Base-by-base conservation (phyloP, 768 basidiomycete genomes). In the Rubroboletus satanas region DNA sequence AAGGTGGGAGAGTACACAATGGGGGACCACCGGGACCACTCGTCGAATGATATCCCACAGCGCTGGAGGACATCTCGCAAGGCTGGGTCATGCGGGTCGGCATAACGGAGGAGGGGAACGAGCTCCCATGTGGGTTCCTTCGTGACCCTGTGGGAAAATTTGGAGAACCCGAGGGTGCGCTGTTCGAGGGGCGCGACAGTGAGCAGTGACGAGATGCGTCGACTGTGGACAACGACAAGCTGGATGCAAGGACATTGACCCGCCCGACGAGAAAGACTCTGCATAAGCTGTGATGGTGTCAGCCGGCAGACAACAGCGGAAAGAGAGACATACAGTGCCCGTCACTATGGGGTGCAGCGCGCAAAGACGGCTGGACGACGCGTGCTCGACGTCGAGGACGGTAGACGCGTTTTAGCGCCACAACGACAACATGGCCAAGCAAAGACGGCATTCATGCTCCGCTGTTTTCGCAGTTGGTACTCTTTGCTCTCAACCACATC, bases 61-160 rank as follows among this genome's bases (percentile, higher is more conserved):
- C 68, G 62, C n/a, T 45, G 51, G 21, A 79, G 70, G 8, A 72
- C 66, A 21, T 60, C 62, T 2, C 14, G 55, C 2, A 59, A 44
- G 11, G 39, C 14, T 5, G 51, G 45, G 26, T 57, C 56, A 3
- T 56, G 31, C 23, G 12, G 49, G 44, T 48, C 47, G 10, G 56
- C 17, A 43, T 28, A 4, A 29, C 71, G 65, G 28, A 81, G 65
- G 4, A 68, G 64, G 18, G 65, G 51, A 5, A 83, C 59, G 7
- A 80, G 64, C 3, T 61, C 56, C 80, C 80, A 83, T 14, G 77
- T 44, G 7, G 78, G 75, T 12, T 77, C 70, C 5, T 56, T 66
- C 47, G 72, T 68, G 35, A 79, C 66, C 14, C 59, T 61, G 31
- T 72, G 69, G 14, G 78, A 52, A 36, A 74, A 66, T 12, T 67